Evolutionary conservation across 495 filamentous ascomycete species (phyloP).

Genomic region (Xylaria bambusicola): DNA sequence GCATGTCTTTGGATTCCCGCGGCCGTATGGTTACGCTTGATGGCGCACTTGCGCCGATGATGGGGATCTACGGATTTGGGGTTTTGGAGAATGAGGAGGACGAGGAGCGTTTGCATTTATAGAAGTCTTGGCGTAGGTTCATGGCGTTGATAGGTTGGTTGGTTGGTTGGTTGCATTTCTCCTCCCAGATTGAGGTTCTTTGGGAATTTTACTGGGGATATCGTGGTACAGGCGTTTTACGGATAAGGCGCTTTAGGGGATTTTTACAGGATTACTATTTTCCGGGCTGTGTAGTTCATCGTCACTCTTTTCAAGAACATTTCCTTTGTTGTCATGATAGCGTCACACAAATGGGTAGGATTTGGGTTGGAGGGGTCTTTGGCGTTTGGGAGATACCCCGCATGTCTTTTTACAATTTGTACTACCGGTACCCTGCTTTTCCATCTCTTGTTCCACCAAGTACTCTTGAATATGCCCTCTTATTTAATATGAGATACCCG

Average conservation of each 20-base stretch:
- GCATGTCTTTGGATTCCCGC: too few relatives aligned
- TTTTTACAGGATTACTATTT: background rate
- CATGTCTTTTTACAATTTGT: background rate
- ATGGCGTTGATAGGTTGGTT: slow-evolving; percentile 6
- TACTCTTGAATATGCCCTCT: background rate
- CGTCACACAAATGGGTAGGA: background rate
- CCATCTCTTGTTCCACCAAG: background rate
- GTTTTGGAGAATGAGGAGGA: background rate
- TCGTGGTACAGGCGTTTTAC: background rate
- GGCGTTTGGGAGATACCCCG: background rate
- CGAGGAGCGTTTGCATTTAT: background rate
- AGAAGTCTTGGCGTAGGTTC: background rate
- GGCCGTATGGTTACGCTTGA: too few relatives aligned
- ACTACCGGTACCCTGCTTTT: background rate
- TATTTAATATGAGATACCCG: slow-evolving; percentile 1
- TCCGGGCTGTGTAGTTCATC: background rate
- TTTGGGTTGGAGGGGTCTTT: background rate
- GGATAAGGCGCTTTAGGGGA: too few relatives aligned
- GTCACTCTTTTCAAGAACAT: background rate
- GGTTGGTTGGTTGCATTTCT: slow-evolving; percentile 15
- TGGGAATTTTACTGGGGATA: background rate
- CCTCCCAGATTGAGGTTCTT: background rate
- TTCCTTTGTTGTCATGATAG: background rate
- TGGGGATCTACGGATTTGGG: background rate
- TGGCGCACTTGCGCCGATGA: slow-evolving; percentile 10